A percentile compares a stretch with the other conserved stretches of the same genome.
These are phyloP conservation scores for Aspergillus udagawae DNA, from an alignment of 2,329 filamentous ascomycete species.

Conservation along the genomic window DNA sequence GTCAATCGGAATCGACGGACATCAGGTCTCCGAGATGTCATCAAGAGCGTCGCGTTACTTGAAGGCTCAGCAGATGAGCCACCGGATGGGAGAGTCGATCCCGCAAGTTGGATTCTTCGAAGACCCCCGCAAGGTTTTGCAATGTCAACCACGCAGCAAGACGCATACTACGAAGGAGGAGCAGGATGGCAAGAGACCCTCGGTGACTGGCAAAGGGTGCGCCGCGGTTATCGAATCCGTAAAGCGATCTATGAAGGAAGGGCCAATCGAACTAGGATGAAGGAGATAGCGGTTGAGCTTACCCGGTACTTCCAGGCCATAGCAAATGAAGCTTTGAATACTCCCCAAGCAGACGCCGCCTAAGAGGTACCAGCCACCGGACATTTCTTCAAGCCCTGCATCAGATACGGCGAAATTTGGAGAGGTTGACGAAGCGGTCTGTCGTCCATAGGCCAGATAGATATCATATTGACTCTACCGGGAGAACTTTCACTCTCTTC, in stretches of 20 bases:
- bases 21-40: constrained; percentile 25
- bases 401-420: background rate
- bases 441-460: background rate
- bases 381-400: background rate
- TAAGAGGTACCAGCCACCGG: background rate
- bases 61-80: constrained; percentile 36
- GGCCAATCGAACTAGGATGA: constrained; percentile 31
- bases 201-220: constrained; percentile 37
- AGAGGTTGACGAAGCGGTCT: background rate
- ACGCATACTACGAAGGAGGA: constrained; percentile 38
- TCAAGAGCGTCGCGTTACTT: constrained; percentile 30
- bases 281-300: constrained; percentile 24
- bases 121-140: constrained; percentile 38
- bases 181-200: constrained; percentile 39
- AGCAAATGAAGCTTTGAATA: constrained; percentile 7
- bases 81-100: constrained; percentile 37
- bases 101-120: constrained; percentile 38
- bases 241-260: constrained; percentile 34
- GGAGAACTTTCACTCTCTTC: background rate
- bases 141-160: constrained; percentile 32
- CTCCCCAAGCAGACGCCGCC: background rate
- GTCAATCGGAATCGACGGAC: constrained; percentile 32
- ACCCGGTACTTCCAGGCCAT: constrained; percentile 15
- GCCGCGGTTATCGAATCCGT: constrained; percentile 33
- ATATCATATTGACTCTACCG: constrained; percentile 1